phyloP scores from a whole-genome alignment of 345 rosid species.

The Eucalyptus curtisii region DNA sequence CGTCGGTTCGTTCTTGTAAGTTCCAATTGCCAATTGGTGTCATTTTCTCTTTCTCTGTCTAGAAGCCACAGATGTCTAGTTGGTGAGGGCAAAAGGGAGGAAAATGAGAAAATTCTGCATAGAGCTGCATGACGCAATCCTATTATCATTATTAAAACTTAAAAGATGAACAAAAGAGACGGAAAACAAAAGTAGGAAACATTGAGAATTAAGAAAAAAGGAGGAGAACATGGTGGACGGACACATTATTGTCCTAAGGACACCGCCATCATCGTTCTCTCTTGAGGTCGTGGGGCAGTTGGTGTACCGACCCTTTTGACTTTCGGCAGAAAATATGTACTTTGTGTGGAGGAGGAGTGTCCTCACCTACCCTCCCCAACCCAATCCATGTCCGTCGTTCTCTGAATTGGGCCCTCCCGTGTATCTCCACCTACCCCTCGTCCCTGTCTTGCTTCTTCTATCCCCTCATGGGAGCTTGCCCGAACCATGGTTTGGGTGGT shows the following conservation, averaged over 20 bases:
- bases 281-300: neutral
- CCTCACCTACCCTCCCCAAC: conserved; percentile 15
- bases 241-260: neutral
- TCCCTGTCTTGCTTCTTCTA: neutral
- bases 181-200: neutral
- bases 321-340: neutral
- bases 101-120: neutral
- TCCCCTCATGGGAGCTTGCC: neutral
- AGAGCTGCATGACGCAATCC: neutral
- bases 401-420: neutral
- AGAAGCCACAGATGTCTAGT: neutral
- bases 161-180: neutral
- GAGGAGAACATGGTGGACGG: neutral
- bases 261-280: neutral
- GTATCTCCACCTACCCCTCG: neutral
- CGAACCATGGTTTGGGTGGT: neutral
- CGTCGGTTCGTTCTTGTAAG: neutral
- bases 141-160: neutral
- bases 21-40: neutral
- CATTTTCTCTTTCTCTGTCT: neutral
- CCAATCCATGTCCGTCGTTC: neutral
- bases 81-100: neutral
- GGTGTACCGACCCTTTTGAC: neutral
- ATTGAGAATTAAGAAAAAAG: neutral
- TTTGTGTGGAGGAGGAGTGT: neutral